These are phyloP conservation scores for Emydomyces testavorans DNA, from an alignment of 2,329 filamentous ascomycete species.

Conservation along the genomic window DNA sequence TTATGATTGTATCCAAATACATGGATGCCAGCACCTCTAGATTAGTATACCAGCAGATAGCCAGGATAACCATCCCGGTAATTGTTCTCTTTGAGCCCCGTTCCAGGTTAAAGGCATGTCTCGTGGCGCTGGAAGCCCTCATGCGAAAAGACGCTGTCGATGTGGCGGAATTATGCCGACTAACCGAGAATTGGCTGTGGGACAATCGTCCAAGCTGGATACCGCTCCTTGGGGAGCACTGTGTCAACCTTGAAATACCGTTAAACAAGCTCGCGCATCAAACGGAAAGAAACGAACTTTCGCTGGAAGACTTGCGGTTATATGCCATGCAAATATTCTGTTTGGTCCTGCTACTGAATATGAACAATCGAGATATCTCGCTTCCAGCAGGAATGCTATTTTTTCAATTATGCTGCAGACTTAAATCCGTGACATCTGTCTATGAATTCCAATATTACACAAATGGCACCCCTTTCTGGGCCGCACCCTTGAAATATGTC, in stretches of 20 bases:
- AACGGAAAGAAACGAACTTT: slow-evolving; percentile 9
- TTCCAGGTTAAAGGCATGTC: slow-evolving; percentile 29
- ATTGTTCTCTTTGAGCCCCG: slow-evolving; percentile 32
- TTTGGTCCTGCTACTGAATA: slow-evolving; percentile 15
- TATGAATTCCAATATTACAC: slow-evolving; percentile 5
- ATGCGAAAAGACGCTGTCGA: slow-evolving; percentile 30
- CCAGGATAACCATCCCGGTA: slow-evolving; percentile 25
- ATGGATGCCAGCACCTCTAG: slow-evolving; percentile 18
- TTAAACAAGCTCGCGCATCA: slow-evolving; percentile 16
- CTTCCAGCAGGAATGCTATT: slow-evolving; percentile 15
- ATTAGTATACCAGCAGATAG: slow-evolving; percentile 20
- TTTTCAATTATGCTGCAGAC: slow-evolving; percentile 14
- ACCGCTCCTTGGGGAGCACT: slow-evolving; percentile 25
- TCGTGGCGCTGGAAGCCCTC: slow-evolving; percentile 29
- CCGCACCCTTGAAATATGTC: slow-evolving; percentile 27
- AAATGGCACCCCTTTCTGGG: slow-evolving; percentile 26
- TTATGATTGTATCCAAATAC: slow-evolving; percentile 25
- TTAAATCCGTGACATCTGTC: slow-evolving; percentile 5
- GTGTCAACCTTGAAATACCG: slow-evolving; percentile 23
- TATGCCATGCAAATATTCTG: slow-evolving; percentile 20
- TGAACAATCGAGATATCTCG: slow-evolving; percentile 15
- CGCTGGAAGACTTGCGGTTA: slow-evolving; percentile 15
- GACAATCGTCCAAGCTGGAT: slow-evolving; percentile 25
- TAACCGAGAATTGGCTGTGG: slow-evolving; percentile 27
- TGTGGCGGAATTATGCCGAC: slow-evolving; percentile 23